Percentiles rank a stretch among this genome's conserved stretches.
phyloP scores from a whole-genome alignment of 495 filamentous ascomycete genomes.

The Lophiostoma macrostomum region DNA sequence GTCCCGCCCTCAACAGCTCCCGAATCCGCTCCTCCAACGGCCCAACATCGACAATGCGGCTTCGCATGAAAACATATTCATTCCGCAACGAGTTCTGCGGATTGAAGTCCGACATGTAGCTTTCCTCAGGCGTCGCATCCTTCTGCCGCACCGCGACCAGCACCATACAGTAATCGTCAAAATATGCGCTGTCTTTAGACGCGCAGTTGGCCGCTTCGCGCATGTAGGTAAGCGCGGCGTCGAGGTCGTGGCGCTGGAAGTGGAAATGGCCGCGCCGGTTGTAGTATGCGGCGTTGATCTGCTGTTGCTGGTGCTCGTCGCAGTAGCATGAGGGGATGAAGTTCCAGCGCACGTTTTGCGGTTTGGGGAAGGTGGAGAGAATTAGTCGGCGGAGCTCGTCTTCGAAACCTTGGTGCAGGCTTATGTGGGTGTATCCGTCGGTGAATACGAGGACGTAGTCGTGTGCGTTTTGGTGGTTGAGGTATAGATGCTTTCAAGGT shows the following conservation, averaged over 20 bases:
- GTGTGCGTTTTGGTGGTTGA: slow-evolving; percentile 1
- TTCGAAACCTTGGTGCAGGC: slow-evolving; percentile 1
- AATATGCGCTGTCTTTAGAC: neutral
- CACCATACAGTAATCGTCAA: neutral
- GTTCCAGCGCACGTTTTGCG: neutral
- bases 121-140: neutral
- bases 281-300: neutral
- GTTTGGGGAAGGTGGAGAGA: neutral
- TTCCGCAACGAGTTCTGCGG: neutral
- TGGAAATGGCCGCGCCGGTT: neutral
- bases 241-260: neutral
- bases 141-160: neutral
- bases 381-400: neutral
- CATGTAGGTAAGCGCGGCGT: neutral
- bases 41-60: neutral
- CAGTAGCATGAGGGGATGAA: neutral
- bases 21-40: neutral
- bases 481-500: neutral
- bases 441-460: slow-evolving; percentile 6
- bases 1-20: neutral
- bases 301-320: neutral
- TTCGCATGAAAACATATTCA: neutral
- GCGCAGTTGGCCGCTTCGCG: neutral
- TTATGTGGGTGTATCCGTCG: neutral
- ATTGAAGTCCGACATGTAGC: neutral